Evolutionary conservation across 23 red algal species (phyloP).

Genomic region (Cyanidiococcus yangmingshanensis): DNA sequence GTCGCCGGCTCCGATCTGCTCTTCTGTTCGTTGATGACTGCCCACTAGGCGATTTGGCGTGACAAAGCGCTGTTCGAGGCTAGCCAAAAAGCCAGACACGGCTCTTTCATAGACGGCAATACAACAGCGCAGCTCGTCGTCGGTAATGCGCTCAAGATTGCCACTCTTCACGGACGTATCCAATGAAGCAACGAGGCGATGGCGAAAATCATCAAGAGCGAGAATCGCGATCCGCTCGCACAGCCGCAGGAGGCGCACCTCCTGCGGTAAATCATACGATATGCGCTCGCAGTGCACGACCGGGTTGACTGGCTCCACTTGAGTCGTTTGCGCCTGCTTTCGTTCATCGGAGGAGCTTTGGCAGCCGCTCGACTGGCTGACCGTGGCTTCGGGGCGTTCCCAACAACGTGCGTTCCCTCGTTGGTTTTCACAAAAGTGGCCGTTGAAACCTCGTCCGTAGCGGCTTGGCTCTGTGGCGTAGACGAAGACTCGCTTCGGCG

Average conservation of each 20-base stretch:
- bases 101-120: not conserved
- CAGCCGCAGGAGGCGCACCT: slow-evolving; percentile 5
- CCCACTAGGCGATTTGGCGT: not conserved
- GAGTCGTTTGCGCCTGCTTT: too few species aligned
- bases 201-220: not conserved
- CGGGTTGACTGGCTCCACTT: too few species aligned
- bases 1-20: not conserved
- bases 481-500: too few species aligned
- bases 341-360: too few species aligned
- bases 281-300: slow-evolving; percentile 1
- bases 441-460: too few species aligned
- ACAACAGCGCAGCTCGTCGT: not conserved
- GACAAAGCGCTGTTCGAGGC: not conserved
- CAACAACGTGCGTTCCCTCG: too few species aligned
- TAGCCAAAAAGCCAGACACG: not conserved
- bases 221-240: not conserved
- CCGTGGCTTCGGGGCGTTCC: too few species aligned
- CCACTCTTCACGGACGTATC: not conserved
- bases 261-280: not conserved
- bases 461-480: too few species aligned
- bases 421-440: too few species aligned
- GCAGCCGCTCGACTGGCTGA: too few species aligned
- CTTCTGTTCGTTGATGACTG: not conserved
- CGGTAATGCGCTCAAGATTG: not conserved
- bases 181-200: not conserved